Evolutionary conservation across 208 protist genomes (phyloP), one percentile per base, ranked within the genome.

Genomic region (Leishmania tropica): DNA sequence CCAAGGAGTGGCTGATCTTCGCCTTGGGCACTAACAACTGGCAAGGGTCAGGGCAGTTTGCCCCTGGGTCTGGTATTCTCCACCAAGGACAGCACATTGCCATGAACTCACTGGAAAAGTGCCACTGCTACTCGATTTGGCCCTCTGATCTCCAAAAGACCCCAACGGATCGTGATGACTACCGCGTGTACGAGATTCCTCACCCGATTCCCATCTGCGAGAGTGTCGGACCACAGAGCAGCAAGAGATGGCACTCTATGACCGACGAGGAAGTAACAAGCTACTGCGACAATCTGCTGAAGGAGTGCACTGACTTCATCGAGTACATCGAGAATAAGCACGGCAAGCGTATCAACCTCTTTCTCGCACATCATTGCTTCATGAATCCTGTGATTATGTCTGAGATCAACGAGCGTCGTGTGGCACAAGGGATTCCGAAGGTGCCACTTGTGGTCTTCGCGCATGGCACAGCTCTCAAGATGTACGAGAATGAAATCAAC

Each of bases 131-230:
- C 78, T 94, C 90, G 5, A 91, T 95, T 42, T 95, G 92, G 90
- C 92, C 92, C 17, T 94, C 90, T 62, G 88, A 93, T 70, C 85
- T 93, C 51, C 81, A 89, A 58, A 94, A 94, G 76, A 91, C 89
- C 3, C 89, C 89, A 0, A 89, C 71, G 19, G 89, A 92, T 72
- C 60, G 81, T 13, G 90, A 95, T 60, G 90, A 95, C 85, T 92
- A 92, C 73, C 85, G 92, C 28, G 90, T 95, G 10, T 95, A 93
- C 65, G 92, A 94, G 77, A 92, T 95, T 60, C 87, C 88, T 31
- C 88, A 93, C 73, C 89, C 88, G 17, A 94, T 95, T 83, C 92
- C 92, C 17, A 95, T 95, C 75, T 95, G 92, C 76, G 92, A 95
- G 71, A 93, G 89, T 65, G 90, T 95, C 35, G 90, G 90, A 48